Percentiles rank a stretch among this genome's conserved stretches.
phyloP scores from a whole-genome alignment of 2,329 filamentous ascomycete genomes.

The Sporothrix dimorphospora region DNA sequence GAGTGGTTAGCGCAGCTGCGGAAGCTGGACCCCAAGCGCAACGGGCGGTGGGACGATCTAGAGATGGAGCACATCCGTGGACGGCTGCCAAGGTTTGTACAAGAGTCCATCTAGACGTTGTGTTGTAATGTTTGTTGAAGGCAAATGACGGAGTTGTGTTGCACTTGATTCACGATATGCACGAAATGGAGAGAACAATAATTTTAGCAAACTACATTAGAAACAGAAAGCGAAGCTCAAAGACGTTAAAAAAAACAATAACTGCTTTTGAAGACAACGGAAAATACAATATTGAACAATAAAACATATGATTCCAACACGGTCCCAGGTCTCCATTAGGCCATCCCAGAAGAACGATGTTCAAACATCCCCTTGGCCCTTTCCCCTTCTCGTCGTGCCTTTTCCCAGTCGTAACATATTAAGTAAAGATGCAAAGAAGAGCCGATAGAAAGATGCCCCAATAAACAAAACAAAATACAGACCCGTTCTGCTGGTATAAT shows the following conservation, averaged over 20 bases:
- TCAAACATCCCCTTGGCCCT: background rate
- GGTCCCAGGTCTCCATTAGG: background rate
- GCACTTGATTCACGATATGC: background rate
- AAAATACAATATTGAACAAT: background rate
- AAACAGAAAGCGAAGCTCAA: background rate
- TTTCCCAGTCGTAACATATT: background rate
- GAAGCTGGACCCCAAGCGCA: constrained; percentile 72
- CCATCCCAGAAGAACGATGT: background rate
- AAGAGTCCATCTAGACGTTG: background rate
- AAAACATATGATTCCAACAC: background rate
- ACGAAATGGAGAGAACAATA: background rate
- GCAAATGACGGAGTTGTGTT: background rate
- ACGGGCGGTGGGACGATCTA: constrained; percentile 75
- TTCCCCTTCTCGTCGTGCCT: background rate
- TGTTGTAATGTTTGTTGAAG: background rate
- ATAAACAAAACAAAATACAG: constrained; percentile 3
- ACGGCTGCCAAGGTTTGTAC: constrained; percentile 29
- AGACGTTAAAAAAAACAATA: background rate
- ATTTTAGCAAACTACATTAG: background rate
- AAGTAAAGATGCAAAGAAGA: constrained; percentile 5
- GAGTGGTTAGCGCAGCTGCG: constrained; percentile 68
- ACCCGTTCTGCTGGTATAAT: constrained; percentile 6
- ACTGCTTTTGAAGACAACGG: background rate
- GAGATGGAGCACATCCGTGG: constrained; percentile 45
- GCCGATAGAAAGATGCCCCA: background rate